Base-by-base conservation (phyloP, 2,329 filamentous ascomycete species). In the Alternaria solani region DNA sequence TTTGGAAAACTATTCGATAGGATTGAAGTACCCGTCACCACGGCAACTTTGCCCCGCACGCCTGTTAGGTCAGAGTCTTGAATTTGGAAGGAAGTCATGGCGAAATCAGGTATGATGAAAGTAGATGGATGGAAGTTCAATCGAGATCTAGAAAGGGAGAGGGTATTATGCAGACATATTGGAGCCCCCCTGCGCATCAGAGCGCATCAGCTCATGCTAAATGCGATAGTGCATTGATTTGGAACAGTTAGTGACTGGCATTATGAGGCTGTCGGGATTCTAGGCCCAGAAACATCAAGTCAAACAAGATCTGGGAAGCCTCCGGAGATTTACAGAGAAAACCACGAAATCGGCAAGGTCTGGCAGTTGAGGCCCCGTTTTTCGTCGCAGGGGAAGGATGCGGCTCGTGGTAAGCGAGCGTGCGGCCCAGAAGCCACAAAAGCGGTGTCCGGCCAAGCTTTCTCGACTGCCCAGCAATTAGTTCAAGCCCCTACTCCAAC, bases 1-100 rank as follows among this genome's bases (percentile, higher is more conserved):
- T 46, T 20, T 32, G 28, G 7, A 34, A n/a, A 16, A 30, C 12
- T 41, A 52, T 47, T 57, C 26, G 53, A 38, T 23, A 16, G 46
- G 34, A 41, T 20, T 20, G 20, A 34, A 25, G 16, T 61, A 71
- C 68, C 68, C 47, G 68, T 71, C 38, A 71, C 52, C 18, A 71
- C 57, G 11, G 58, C 66, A 36, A 71, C 60, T 41, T 71, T 71
- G 57, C 67, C 65, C 51, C 67, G 56, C 20, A 68, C 58, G 32
- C 63, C 59, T 11, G 62, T 57, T 2, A 71, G 64, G 44, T 71
- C 66, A 46, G 58, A 52, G 25, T 71, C 65, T 20, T 63, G 62
- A 51, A 71, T 67, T 23, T 70, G 64, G 42, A 71, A 68, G 38
- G 66, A 64, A 41, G 67, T 16, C 68, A 70, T 69, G 39, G 41